These are phyloP conservation scores for Amylostereum areolatum DNA, from an alignment of 1,284 basidiomycete species.

Conservation along the genomic window DNA sequence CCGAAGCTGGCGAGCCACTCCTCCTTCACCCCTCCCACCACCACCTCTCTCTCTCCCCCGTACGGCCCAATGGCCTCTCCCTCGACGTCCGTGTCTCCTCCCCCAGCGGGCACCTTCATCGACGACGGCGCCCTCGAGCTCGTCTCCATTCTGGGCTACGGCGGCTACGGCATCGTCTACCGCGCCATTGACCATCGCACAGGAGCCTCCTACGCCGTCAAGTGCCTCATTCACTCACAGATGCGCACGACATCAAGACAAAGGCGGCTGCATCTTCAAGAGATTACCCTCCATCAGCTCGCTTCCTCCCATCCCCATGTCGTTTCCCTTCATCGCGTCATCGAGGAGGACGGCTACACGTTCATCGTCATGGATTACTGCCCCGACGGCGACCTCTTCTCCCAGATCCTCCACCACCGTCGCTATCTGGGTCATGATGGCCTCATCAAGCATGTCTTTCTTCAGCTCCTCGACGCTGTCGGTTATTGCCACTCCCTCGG, in stretches of 20 bases:
- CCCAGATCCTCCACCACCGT: slow-evolving; percentile 72
- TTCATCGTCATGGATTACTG: slow-evolving; percentile 70
- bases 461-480: slow-evolving; percentile 92
- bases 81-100: slow-evolving; percentile 34
- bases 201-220: slow-evolving; percentile 76
- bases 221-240: slow-evolving; percentile 70
- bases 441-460: slow-evolving; percentile 82
- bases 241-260: slow-evolving; percentile 54
- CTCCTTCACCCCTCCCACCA: slow-evolving; percentile 31
- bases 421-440: slow-evolving; percentile 74
- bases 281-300: slow-evolving; percentile 83
- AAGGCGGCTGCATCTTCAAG: slow-evolving; percentile 68
- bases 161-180: slow-evolving; percentile 96
- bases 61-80: no score
- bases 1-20: no score
- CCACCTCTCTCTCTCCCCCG: not conserved
- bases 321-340: slow-evolving; percentile 57
- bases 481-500: slow-evolving; percentile 84
- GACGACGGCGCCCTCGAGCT: slow-evolving; percentile 83
- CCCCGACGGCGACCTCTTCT: slow-evolving; percentile 89
- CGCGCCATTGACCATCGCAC: slow-evolving; percentile 67
- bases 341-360: slow-evolving; percentile 48
- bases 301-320: slow-evolving; percentile 85
- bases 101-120: slow-evolving; percentile 71
- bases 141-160: slow-evolving; percentile 86